These are phyloP conservation scores for Daldinia caldariorum DNA, from an alignment of 495 filamentous ascomycete species.

Conservation along the genomic window DNA sequence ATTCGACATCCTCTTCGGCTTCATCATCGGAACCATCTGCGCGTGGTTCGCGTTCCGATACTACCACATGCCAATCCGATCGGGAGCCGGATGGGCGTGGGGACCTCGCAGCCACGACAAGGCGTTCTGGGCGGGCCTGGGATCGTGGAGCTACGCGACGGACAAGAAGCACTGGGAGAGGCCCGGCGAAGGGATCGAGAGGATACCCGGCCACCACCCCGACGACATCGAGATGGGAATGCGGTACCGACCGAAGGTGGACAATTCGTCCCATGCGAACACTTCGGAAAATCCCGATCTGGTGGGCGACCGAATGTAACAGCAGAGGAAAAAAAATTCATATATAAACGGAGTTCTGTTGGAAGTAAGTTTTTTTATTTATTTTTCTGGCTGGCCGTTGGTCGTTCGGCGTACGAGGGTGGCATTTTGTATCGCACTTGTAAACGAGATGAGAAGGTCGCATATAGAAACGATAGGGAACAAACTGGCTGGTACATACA, in stretches of 20 bases:
- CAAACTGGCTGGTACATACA: background rate
- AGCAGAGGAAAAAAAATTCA: background rate
- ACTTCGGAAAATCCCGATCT: constrained; percentile 26
- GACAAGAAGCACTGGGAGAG: constrained; percentile 50
- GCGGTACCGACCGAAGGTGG: constrained; percentile 39
- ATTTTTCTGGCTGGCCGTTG: background rate
- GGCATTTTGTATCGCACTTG: constrained; percentile 12
- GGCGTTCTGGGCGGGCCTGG: constrained; percentile 70
- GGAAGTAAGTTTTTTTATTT: constrained; percentile 7
- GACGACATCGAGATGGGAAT: constrained; percentile 47
- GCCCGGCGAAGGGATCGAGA: constrained; percentile 52
- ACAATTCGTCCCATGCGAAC: constrained; percentile 24
- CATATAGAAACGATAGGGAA: constrained; percentile 25
- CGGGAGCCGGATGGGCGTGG: constrained; percentile 68
- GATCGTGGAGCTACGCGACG: constrained; percentile 62
- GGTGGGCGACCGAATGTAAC: constrained; percentile 7
- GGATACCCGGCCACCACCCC: constrained; percentile 24
- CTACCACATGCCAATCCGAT: constrained; percentile 72
- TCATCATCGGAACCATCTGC: constrained; percentile 65
- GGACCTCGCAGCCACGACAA: constrained; percentile 62
- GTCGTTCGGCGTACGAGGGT: constrained; percentile 16
- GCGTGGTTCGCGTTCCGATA: constrained; percentile 63
- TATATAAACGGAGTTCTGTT: constrained; percentile 9
- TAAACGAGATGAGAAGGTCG: constrained; percentile 15
- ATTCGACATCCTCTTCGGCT: constrained; percentile 87